Percentiles rank a stretch among this genome's conserved stretches.
Conservation (phyloP, 352 stramenopile species). For the Phytopythium ostracodes region DNA sequence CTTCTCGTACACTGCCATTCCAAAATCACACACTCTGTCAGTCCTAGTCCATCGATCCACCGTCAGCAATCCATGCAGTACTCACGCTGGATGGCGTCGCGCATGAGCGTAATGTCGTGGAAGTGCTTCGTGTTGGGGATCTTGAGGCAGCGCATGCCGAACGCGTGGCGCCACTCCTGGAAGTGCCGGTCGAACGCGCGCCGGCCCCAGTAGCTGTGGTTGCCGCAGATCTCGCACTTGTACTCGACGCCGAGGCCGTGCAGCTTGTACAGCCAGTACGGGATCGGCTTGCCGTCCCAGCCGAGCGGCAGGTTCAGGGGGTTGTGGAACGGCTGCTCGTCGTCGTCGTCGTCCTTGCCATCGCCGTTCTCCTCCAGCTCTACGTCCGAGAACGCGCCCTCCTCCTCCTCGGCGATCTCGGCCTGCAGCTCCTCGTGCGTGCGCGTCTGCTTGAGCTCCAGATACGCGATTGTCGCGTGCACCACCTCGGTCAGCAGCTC, state of each 20-base stretch:
- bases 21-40: neutral
- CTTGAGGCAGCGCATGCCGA: conserved; percentile 98
- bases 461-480: conserved; percentile 78
- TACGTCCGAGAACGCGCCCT: conserved; percentile 78
- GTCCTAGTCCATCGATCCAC: neutral
- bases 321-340: conserved; percentile 98
- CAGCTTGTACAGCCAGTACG: conserved; percentile 99
- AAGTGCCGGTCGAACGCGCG: conserved; percentile 98
- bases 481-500: conserved; percentile 82
- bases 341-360: conserved; percentile 81
- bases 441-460: conserved; percentile 86
- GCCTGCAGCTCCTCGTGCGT: conserved; percentile 85
- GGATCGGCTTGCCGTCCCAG: conserved; percentile 99
- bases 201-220: conserved; percentile 97
- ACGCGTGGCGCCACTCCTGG: conserved; percentile 96
- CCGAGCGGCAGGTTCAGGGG: conserved; percentile 97
- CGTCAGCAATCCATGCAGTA: conserved; percentile 5
- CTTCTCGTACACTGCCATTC: conserved; percentile 91
- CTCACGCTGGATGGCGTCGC: conserved; percentile 90
- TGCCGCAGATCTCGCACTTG: conserved; percentile 99
- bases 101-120: conserved; percentile 98
- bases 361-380: conserved; percentile 71
- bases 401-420: conserved; percentile 84
- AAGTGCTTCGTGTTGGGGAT: conserved; percentile 99
- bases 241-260: conserved; percentile 98